A percentile compares a stretch with the other conserved stretches of the same genome.
These are phyloP conservation scores for Erysimum cheiranthoides DNA, from an alignment of 345 rosid species.

Conservation along the genomic window DNA sequence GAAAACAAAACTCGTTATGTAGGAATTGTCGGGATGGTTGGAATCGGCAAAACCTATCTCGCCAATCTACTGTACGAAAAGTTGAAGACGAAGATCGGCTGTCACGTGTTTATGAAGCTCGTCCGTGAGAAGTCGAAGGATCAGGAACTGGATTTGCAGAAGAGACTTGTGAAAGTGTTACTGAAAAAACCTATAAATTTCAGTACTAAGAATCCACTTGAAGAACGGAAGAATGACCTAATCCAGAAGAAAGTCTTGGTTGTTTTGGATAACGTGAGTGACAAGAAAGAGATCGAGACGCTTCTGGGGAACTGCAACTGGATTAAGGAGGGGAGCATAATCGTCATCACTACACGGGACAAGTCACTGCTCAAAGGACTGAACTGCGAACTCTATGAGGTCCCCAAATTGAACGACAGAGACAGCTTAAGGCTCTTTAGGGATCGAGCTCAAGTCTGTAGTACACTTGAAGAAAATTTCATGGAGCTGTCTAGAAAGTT, in stretches of 20 bases:
- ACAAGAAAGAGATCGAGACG: neutral
- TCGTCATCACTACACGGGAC: conserved; percentile 33
- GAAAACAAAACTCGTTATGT: conserved; percentile 5
- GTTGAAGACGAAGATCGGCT: neutral
- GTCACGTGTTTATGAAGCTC: neutral
- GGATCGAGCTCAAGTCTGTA: no score
- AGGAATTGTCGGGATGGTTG: conserved; percentile 19
- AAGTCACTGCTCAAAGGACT: conserved; percentile 21
- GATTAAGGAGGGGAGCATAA: conserved; percentile 33
- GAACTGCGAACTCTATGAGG: neutral
- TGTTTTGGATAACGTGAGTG: conserved; percentile 10
- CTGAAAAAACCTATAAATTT: neutral
- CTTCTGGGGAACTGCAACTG: neutral
- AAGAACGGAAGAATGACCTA: neutral
- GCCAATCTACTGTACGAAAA: neutral
- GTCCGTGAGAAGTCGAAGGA: neutral
- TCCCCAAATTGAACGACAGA: neutral
- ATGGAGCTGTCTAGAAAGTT: conserved; percentile 16
- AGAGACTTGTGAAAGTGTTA: neutral
- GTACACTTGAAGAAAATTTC: no score
- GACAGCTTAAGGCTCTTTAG: conserved; percentile 32
- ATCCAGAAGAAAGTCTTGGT: neutral
- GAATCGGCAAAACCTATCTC: conserved; percentile 22
- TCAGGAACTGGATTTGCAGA: neutral
- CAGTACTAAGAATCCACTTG: neutral